Conservation (phyloP, 305 asterid species). For the Fraxinus baroniana region DNA sequence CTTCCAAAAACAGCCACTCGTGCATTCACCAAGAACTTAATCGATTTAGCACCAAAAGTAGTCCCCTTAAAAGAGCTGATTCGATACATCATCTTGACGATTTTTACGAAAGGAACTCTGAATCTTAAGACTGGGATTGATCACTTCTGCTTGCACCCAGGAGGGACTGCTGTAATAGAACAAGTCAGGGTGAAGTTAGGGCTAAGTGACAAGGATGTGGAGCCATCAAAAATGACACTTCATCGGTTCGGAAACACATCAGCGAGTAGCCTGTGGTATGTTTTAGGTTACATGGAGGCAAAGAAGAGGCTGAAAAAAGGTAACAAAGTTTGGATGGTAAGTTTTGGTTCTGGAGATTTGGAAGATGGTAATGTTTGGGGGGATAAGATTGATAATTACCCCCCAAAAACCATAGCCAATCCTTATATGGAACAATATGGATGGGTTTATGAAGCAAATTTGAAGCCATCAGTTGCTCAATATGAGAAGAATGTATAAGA, state of each 20-base stretch:
- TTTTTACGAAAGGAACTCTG: constrained; percentile 2
- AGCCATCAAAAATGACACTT: constrained; percentile 39
- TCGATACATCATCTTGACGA: constrained; percentile 19
- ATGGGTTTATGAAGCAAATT: constrained; percentile 25
- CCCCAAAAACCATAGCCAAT: constrained; percentile 26
- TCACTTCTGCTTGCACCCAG: constrained; percentile 42
- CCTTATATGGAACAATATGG: constrained; percentile 37
- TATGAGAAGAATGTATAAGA: background rate
- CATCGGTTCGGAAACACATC: constrained; percentile 44
- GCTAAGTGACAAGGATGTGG: constrained; percentile 31
- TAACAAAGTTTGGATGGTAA: constrained; percentile 37
- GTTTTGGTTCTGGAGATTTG: constrained; percentile 40
- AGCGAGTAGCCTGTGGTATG: constrained; percentile 43
- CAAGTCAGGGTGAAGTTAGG: constrained; percentile 28
- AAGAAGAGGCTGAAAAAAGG: constrained; percentile 38
- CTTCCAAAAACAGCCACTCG: constrained; percentile 33
- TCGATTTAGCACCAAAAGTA: constrained; percentile 25
- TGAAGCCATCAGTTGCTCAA: background rate
- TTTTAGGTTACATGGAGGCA: constrained; percentile 44
- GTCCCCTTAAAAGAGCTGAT: constrained; percentile 31
- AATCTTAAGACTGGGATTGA: constrained; percentile 29
- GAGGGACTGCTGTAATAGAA: constrained; percentile 38
- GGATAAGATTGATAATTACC: constrained; percentile 31
- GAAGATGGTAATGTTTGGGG: constrained; percentile 45
- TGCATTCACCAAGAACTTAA: constrained; percentile 31